Evolutionary conservation across 345 rosid genomes (phyloP).

Genomic region (Trapa incisa): DNA sequence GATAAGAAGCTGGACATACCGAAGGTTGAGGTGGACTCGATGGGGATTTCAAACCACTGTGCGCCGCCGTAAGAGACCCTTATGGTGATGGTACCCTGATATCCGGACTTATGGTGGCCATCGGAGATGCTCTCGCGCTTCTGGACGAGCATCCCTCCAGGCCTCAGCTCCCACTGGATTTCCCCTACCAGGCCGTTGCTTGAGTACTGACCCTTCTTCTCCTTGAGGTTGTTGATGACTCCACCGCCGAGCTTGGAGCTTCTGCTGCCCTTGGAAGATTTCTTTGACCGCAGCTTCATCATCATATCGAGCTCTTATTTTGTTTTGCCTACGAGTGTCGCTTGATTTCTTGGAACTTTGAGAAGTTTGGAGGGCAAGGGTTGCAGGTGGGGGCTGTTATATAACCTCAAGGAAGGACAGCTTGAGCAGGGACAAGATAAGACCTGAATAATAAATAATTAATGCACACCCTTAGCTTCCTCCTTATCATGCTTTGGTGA

Average conservation of each 20-base stretch:
- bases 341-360: not conserved
- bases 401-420: slow-evolving; percentile 4
- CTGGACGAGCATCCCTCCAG: slow-evolving; percentile 94
- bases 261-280: slow-evolving; percentile 35
- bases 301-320: slow-evolving; percentile 14
- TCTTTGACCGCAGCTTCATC: slow-evolving; percentile 66
- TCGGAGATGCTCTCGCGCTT: slow-evolving; percentile 32
- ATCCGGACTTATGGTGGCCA: slow-evolving; percentile 7
- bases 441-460: not conserved
- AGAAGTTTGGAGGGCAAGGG: not conserved
- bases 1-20: slow-evolving; percentile 22
- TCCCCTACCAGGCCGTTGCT: slow-evolving; percentile 19
- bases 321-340: not conserved
- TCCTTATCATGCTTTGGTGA: not conserved
- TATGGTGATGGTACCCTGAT: slow-evolving; percentile 30
- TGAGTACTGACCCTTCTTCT: slow-evolving; percentile 12
- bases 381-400: not conserved
- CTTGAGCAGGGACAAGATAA: not conserved
- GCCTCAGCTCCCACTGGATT: slow-evolving; percentile 78
- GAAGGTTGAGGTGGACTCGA: slow-evolving; percentile 73
- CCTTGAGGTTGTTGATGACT: slow-evolving; percentile 17
- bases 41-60: slow-evolving; percentile 57
- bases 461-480: not conserved
- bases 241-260: slow-evolving; percentile 34
- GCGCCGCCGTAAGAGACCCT: slow-evolving; percentile 66